Percentiles rank a stretch among this genome's conserved stretches.
These are phyloP conservation scores for Austroboletus niveus DNA, from an alignment of 1,284 basidiomycete genomes.

Conservation along the genomic window DNA sequence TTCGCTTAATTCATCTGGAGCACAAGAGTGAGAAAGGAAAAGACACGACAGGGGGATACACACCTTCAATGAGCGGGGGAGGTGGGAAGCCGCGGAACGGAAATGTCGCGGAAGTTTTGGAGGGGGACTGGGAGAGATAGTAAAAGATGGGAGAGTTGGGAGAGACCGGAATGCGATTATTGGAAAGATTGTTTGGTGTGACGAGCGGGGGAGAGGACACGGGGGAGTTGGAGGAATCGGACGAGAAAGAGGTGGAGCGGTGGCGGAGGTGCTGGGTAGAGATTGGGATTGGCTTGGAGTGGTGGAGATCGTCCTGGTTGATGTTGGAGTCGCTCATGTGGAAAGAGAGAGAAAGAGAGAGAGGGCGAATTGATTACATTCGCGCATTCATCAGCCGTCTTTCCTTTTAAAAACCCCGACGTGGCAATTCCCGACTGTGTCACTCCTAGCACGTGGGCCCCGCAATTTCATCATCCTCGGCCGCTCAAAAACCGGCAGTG, in stretches of 20 bases:
- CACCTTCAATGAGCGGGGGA: slow-evolving; percentile 63
- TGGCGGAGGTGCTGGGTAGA: slow-evolving; percentile 38
- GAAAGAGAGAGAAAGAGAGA: neutral
- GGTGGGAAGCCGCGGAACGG: slow-evolving; percentile 59
- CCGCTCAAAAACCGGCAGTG: slow-evolving; percentile 5
- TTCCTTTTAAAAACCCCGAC: slow-evolving; percentile 27
- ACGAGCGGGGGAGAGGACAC: slow-evolving; percentile 45
- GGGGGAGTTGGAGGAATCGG: slow-evolving; percentile 52
- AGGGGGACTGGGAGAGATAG: slow-evolving; percentile 61
- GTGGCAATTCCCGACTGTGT: slow-evolving; percentile 27
- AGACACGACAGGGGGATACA: slow-evolving; percentile 3
- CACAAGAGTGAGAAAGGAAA: too few species aligned
- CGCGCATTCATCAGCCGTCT: neutral
- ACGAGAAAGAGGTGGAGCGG: slow-evolving; percentile 58
- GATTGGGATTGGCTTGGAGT: slow-evolving; percentile 68
- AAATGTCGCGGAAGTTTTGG: slow-evolving; percentile 45
- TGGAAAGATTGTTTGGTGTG: slow-evolving; percentile 31
- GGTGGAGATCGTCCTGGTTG: slow-evolving; percentile 36
- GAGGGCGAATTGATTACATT: neutral
- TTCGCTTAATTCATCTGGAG: slow-evolving; percentile 38
- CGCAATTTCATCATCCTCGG: slow-evolving; percentile 11
- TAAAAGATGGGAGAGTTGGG: slow-evolving; percentile 69
- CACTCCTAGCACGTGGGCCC: slow-evolving; percentile 26
- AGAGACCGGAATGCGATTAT: slow-evolving; percentile 48
- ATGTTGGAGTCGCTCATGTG: neutral